Evolutionary conservation across 371 early-diverging fungal genomes (phyloP), one percentile per base, ranked within the genome.

Genomic region (Actinomortierella ambigua): DNA sequence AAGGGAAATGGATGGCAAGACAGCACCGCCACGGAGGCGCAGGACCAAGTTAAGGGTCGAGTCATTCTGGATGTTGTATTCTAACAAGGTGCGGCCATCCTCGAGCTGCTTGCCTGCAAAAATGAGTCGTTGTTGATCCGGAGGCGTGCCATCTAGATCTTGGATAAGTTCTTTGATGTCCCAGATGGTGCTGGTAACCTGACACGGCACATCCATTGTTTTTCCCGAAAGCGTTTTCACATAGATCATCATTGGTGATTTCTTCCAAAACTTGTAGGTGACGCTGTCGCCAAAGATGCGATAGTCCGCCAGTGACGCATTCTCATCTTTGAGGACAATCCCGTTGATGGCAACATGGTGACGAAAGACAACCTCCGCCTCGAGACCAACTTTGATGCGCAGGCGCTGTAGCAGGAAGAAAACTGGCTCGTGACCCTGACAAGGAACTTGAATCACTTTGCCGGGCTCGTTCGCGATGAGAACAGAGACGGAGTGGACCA

Each of bases 71-170:
- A 98, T 90, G 59, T 82, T 83, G 77, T 92, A 95, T 20, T 93
- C 90, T 0, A 63, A 66, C 1, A 93, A 92, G 13, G 87, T 86
- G 69, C 91, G 91, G 13, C 95, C 93, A 65, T 98, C 97, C 49
- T 89, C 80, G 93, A 97, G 90, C 82, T 97, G 97, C 83, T 95
- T 95, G 57, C 98, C 98, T 62, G 93, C 88, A 66, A 90, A 96
- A 78, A 97, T 97, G 54, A 98, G 79, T 41, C 98, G 87, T 73
- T 98, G 98, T 71, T 98, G 98, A 24, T 89, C 87, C 20, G 98
- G 98, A 11, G 98, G 98, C 59, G 98, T 98, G 53, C 97, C 98
- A 77, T 97, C 97, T 82, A 96, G 96, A 77, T 95, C 96, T 68
- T 97, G 96, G 43, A 98, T 90, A 63, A 90, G 85, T 61, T 96